These are phyloP conservation scores for Psilocybe mexicana DNA, from an alignment of 1,284 basidiomycete genomes.

Conservation along the genomic window DNA sequence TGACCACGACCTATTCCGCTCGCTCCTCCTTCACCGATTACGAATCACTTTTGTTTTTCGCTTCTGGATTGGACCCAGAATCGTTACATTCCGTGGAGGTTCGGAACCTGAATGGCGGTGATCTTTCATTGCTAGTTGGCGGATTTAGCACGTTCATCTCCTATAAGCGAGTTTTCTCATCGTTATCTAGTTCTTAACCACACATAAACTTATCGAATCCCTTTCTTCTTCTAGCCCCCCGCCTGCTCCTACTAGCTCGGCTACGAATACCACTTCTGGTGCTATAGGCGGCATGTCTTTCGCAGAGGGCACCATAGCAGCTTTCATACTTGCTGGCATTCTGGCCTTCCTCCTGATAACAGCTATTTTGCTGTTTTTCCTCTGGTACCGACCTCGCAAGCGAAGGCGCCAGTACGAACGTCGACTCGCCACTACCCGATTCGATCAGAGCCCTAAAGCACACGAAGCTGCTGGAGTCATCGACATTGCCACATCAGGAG, in stretches of 20 bases:
- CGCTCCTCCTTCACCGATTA: conserved; percentile 53
- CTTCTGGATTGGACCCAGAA: conserved; percentile 56
- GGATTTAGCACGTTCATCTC: conserved; percentile 31
- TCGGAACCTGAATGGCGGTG: conserved; percentile 54
- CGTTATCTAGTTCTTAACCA: background rate
- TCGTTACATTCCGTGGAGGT: conserved; percentile 51
- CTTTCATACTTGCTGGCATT: conserved; percentile 54
- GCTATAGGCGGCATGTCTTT: conserved; percentile 19
- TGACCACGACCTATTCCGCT: conserved; percentile 43
- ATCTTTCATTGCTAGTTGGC: conserved; percentile 36
- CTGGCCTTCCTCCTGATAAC: conserved; percentile 49
- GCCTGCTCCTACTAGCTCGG: conserved; percentile 13
- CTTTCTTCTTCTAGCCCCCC: conserved; percentile 9
- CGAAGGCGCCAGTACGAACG: conserved; percentile 21
- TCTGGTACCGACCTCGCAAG: conserved; percentile 46
- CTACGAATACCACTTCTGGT: conserved; percentile 13
- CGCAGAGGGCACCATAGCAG: conserved; percentile 60
- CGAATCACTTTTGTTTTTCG: conserved; percentile 58
- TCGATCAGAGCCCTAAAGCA: conserved; percentile 20
- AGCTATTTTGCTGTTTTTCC: conserved; percentile 41
- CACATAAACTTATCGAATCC: conserved; percentile 2
- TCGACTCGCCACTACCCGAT: background rate
- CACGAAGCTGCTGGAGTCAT: conserved; percentile 30
- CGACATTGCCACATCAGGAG: conserved; percentile 25
- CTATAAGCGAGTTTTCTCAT: conserved; percentile 16